Evolutionary conservation across 805 yeast genomes (phyloP).

Genomic region (Yarrowia divulgata): DNA sequence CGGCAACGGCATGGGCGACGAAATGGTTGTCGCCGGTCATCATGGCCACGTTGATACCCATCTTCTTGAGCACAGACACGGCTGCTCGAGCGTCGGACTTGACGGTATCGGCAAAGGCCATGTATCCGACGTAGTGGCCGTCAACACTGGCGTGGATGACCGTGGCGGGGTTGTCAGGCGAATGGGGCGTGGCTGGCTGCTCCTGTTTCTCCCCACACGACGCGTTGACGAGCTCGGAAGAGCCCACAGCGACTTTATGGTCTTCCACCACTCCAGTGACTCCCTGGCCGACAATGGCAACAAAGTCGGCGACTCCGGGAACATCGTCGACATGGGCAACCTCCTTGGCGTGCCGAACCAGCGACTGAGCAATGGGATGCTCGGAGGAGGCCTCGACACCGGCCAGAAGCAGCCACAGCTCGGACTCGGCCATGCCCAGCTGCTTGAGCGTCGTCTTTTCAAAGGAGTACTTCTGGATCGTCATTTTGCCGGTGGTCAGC

Average conservation of each 20-base stretch:
- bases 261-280: slow-evolving; percentile 47
- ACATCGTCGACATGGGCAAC: slow-evolving; percentile 28
- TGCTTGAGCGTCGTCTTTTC: slow-evolving; percentile 8
- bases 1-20: slow-evolving; percentile 71
- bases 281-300: slow-evolving; percentile 50
- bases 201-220: not conserved
- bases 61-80: slow-evolving; percentile 59
- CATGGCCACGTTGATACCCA: slow-evolving; percentile 74
- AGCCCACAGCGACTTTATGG: slow-evolving; percentile 62
- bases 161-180: slow-evolving; percentile 50
- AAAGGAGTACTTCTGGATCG: slow-evolving; percentile 47
- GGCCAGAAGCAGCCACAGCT: slow-evolving; percentile 63
- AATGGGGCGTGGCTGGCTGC: slow-evolving; percentile 5
- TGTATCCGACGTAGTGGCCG: slow-evolving; percentile 64
- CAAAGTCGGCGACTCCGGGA: slow-evolving; percentile 43
- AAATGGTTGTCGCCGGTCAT: slow-evolving; percentile 84
- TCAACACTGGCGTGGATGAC: slow-evolving; percentile 66
- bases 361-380: slow-evolving; percentile 86
- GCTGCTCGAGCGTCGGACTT: slow-evolving; percentile 71
- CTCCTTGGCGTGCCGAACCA: slow-evolving; percentile 54
- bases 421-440: slow-evolving; percentile 41
- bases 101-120: slow-evolving; percentile 72
- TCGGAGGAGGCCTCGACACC: slow-evolving; percentile 74
- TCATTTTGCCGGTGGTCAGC: slow-evolving; percentile 84
- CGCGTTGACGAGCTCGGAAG: slow-evolving; percentile 45